Conservation (phyloP, 352 stramenopile species). For the Phytophthora cajani region DNA sequence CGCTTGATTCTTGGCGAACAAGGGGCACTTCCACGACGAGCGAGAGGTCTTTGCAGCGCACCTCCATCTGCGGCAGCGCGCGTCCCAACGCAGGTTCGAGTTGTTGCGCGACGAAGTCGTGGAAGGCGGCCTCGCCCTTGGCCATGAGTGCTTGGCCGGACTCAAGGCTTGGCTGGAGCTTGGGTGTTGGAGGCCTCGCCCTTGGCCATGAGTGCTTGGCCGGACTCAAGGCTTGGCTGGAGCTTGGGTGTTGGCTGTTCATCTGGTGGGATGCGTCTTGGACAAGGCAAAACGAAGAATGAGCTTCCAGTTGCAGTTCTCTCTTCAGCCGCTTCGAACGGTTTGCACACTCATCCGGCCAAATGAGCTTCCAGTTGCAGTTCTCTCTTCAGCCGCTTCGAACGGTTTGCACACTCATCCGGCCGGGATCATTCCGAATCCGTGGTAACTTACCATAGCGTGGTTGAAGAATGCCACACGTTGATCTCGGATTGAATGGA, state of each 20-base stretch:
- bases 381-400: neutral
- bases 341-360: neutral
- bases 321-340: neutral
- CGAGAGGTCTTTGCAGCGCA: constrained; percentile 46
- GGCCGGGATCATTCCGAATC: neutral
- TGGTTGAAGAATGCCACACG: neutral
- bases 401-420: neutral
- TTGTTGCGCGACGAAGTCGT: constrained; percentile 31
- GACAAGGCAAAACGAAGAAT: neutral
- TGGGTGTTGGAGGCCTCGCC: constrained; percentile 1
- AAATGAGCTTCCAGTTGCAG: too few species aligned
- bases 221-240: neutral
- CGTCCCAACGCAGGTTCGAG: constrained; percentile 31
- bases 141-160: too few species aligned
- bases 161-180: neutral
- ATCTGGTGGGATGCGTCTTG: neutral
- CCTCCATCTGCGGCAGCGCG: constrained; percentile 41
- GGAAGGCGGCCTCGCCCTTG: constrained; percentile 15
- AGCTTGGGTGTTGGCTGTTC: too few species aligned
- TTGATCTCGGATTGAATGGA: neutral
- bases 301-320: neutral
- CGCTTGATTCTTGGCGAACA: constrained; percentile 8
- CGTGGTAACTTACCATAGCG: neutral
- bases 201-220: neutral
- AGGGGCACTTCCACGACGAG: constrained; percentile 34